Percentiles rank a stretch among this genome's conserved stretches.
Conservation (phyloP, 2,329 filamentous ascomycete genomes). For the Epichloe hybrida region DNA sequence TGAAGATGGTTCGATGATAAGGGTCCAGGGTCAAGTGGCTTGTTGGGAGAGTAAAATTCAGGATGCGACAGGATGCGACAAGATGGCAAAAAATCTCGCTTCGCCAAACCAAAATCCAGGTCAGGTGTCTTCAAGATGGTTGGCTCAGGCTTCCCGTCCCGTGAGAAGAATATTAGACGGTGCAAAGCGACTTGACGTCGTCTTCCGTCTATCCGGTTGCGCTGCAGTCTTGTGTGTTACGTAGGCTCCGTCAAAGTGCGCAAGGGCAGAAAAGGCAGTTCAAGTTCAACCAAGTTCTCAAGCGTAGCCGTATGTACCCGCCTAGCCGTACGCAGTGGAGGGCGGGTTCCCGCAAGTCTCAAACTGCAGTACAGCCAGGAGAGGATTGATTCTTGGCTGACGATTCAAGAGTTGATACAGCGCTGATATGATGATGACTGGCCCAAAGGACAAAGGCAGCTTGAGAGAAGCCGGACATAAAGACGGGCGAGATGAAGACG, state of each 20-base stretch:
- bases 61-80: slow-evolving; percentile 5
- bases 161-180: slow-evolving; percentile 5
- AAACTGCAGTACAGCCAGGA: not conserved
- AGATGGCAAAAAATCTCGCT: slow-evolving; percentile 9
- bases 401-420: too few relatives aligned
- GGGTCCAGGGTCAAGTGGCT: not conserved
- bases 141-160: slow-evolving; percentile 4
- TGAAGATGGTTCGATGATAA: not conserved
- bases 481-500: not conserved
- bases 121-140: slow-evolving; percentile 1
- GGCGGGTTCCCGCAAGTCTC: not conserved
- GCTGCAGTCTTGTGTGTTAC: slow-evolving; percentile 12
- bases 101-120: slow-evolving; percentile 4
- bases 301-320: not conserved
- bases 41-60: not conserved
- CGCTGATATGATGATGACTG: not conserved
- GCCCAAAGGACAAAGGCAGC: not conserved
- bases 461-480: not conserved
- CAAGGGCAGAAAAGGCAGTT: not conserved
- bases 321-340: not conserved
- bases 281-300: not conserved
- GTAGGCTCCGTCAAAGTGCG: not conserved
- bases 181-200: slow-evolving; percentile 8
- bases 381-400: too few relatives aligned
- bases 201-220: slow-evolving; percentile 11